Evolutionary conservation across 495 filamentous ascomycete genomes (phyloP), one percentile per base, ranked within the genome.

Genomic region (Talaromyces stipitatus): DNA sequence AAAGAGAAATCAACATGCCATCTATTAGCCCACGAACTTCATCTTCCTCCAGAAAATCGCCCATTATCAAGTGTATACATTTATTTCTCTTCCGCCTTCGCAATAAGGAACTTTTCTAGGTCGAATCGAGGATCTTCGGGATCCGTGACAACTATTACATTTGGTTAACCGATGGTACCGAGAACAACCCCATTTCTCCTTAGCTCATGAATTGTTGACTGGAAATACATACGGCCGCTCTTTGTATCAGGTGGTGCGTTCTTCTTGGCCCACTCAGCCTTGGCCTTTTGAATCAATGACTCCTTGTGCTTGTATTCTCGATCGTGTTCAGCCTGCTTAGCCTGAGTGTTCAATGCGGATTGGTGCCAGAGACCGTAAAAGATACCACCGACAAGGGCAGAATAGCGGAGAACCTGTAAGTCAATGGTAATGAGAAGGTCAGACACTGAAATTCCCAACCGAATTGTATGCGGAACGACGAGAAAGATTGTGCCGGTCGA

Each of bases 321-420:
- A 65, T 96, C 75, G 58, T 83, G 78, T 48, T 84, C 78, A 43
- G 79, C 76, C 59, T 80, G 70, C 72, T 86, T 87, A 60, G 88
- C 80, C 61, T 78, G 62, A 27, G 88, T 67, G 59, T 74, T 84
- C 67, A 97, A 80, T 41, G 80, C 78, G 53, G 83, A 79, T 76
- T 99, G 95, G 79, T 96, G 91, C 69, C 84, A 88, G 72, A 96
- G 76, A 70, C 94, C 94, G 78, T 97, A 97, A 70, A 95, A 81
- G 66, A 96, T 74, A 72, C 94, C 94, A 65, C 87, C 72, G 63
- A 82, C 85, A 60, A 97, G 87, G 66, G 91, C 91, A 61, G 89
- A 87, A 76, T 91, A 99, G 67, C 94, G 91, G 72, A 97, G 81
- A 71, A 99, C 91, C 95, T 98, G 71, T 56, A 60, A 52, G 20